Conservation (phyloP, 371 early-diverging fungal genomes). For the Rhizopus microsporus region DNA sequence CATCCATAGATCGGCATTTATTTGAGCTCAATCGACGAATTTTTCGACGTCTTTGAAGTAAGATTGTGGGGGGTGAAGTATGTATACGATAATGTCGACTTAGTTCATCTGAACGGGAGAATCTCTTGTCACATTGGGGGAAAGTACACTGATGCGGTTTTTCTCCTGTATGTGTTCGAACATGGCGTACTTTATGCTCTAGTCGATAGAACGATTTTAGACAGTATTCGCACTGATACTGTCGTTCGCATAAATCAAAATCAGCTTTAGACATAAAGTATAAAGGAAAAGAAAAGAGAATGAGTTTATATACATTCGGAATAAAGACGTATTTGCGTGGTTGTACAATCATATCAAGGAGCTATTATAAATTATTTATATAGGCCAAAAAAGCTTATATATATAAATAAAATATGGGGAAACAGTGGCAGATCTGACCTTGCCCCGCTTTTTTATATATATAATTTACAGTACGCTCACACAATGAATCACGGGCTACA, state of each 20-base stretch:
- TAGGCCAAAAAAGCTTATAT: neutral
- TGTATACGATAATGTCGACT: conserved; percentile 75
- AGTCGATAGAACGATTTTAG: conserved; percentile 76
- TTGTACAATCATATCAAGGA: neutral
- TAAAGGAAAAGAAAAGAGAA: conserved; percentile 7
- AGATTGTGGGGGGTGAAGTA: conserved; percentile 29
- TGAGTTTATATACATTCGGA: neutral
- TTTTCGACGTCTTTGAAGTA: conserved; percentile 8
- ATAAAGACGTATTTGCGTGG: conserved; percentile 1
- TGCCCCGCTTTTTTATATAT: neutral
- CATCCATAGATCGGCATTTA: conserved; percentile 6
- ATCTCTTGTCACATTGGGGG: conserved; percentile 76
- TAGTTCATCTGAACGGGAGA: conserved; percentile 88
- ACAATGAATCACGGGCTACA: neutral
- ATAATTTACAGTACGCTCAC: neutral
- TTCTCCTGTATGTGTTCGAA: conserved; percentile 89
- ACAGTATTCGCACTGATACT: conserved; percentile 74
- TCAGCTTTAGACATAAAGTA: conserved; percentile 1
- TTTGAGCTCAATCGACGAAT: conserved; percentile 8
- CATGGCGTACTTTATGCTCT: conserved; percentile 81
- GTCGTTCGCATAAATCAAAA: conserved; percentile 29
- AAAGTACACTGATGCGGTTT: conserved; percentile 78
- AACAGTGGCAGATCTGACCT: neutral
- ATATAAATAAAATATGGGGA: neutral
- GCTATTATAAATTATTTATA: conserved; percentile 13